Conservation (phyloP, 495 filamentous ascomycete genomes). For the Durotheca rogersii region DNA sequence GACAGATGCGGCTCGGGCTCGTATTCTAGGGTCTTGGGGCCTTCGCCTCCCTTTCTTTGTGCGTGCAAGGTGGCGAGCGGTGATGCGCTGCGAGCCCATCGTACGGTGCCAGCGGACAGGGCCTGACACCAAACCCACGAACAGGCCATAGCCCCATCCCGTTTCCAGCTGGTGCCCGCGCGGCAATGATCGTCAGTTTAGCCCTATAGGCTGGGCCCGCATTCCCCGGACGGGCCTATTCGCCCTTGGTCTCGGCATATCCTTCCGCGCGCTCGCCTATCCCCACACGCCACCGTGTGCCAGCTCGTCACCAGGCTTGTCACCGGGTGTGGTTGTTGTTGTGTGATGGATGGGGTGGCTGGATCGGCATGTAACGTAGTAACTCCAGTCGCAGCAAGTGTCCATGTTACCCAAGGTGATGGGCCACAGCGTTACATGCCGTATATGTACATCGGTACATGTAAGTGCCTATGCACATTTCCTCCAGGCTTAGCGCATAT, state of each 20-base stretch:
- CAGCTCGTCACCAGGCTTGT: no score
- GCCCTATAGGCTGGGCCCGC: constrained; percentile 16
- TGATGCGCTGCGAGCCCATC: constrained; percentile 2
- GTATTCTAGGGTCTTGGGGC: constrained; percentile 13
- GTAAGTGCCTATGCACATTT: no score
- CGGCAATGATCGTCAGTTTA: constrained; percentile 27
- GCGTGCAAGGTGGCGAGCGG: constrained; percentile 1
- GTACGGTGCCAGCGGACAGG: no score
- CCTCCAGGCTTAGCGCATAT: no score
- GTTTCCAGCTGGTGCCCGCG: constrained; percentile 17
- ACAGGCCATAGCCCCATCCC: constrained; percentile 8
- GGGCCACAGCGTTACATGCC: no score
- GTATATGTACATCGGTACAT: no score
- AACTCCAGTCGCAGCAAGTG: constrained; percentile 1
- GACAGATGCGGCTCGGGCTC: constrained; percentile 24
- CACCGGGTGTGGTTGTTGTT: no score
- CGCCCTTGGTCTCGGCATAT: constrained; percentile 19
- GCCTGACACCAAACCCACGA: no score
- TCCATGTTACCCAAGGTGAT: no score
- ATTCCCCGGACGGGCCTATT: constrained; percentile 5
- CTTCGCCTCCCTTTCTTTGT: constrained; percentile 6
- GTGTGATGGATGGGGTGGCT: constrained; percentile 15
- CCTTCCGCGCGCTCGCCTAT: no score
- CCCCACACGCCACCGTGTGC: no score
- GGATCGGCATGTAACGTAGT: constrained; percentile 18